These are phyloP conservation scores for Antitrichia curtipendula DNA, from an alignment of 225 moss, liverwort and hornwort species.

Conservation along the genomic window DNA sequence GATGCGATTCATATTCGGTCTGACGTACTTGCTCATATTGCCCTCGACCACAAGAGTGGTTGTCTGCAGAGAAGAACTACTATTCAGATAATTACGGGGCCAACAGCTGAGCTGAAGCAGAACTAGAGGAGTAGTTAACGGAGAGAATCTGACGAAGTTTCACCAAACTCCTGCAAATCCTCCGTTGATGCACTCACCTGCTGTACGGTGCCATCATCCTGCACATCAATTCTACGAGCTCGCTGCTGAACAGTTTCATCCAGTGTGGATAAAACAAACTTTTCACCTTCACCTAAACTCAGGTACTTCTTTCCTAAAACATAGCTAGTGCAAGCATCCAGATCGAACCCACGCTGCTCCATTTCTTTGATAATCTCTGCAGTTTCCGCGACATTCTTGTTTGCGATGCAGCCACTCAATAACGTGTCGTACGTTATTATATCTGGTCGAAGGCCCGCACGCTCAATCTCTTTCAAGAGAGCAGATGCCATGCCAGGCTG, in stretches of 20 bases:
- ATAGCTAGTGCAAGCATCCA: slow-evolving; percentile 61
- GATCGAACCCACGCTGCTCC: slow-evolving; percentile 58
- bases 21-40: slow-evolving; percentile 12
- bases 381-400: slow-evolving; percentile 57
- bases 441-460: slow-evolving; percentile 76
- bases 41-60: slow-evolving; percentile 11
- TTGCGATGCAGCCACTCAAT: slow-evolving; percentile 60
- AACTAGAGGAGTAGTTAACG: background rate
- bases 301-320: slow-evolving; percentile 19
- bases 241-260: background rate
- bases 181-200: slow-evolving; percentile 2
- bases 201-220: background rate
- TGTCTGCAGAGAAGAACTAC: slow-evolving; percentile 17
- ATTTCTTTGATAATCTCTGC: slow-evolving; percentile 59
- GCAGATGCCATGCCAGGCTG: slow-evolving; percentile 64
- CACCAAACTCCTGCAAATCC: background rate
- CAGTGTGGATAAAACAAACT: background rate
- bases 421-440: slow-evolving; percentile 69
- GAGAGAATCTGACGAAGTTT: slow-evolving; percentile 3
- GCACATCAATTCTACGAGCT: background rate
- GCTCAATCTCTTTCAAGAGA: slow-evolving; percentile 68
- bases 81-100: slow-evolving; percentile 15
- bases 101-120: slow-evolving; percentile 23
- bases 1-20: slow-evolving; percentile 16
- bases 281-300: background rate